These are phyloP conservation scores for Agrocybe pediades DNA, from an alignment of 768 basidiomycete species.

Conservation along the genomic window DNA sequence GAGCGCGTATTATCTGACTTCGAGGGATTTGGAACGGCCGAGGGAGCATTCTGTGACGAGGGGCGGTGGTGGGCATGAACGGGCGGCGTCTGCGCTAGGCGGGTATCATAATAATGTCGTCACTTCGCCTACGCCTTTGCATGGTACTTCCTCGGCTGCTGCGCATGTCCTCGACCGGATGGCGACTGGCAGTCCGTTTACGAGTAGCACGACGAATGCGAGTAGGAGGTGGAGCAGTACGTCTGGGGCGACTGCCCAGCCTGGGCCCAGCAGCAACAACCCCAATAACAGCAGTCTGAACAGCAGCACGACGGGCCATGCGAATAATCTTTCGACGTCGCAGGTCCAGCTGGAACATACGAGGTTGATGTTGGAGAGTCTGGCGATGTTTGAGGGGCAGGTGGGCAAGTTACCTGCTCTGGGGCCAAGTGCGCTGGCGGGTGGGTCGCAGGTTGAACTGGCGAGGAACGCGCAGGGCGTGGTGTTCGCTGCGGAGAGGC, in stretches of 20 bases:
- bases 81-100: constrained; percentile 23
- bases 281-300: not conserved
- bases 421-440: constrained; percentile 18
- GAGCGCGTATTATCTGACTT: constrained; percentile 36
- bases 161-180: constrained; percentile 23
- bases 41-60: not conserved
- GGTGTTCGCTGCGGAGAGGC: constrained; percentile 63
- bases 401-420: constrained; percentile 51
- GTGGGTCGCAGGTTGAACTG: constrained; percentile 48
- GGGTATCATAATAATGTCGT: constrained; percentile 17
- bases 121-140: constrained; percentile 11
- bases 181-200: constrained; percentile 24
- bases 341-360: constrained; percentile 55
- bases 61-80: constrained; percentile 4
- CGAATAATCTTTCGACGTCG: constrained; percentile 19
- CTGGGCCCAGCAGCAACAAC: not conserved
- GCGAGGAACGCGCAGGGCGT: constrained; percentile 62
- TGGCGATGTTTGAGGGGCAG: constrained; percentile 70
- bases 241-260: not conserved
- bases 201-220: constrained; percentile 8
- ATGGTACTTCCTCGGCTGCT: constrained; percentile 7
- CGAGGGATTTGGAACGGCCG: constrained; percentile 6
- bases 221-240: constrained; percentile 18
- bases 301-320: constrained; percentile 7
- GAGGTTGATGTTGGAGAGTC: constrained; percentile 68